Evolutionary conservation across 2,329 filamentous ascomycete species (phyloP), one percentile per base, ranked within the genome.

Genomic region (Calonectria multiphialidica): DNA sequence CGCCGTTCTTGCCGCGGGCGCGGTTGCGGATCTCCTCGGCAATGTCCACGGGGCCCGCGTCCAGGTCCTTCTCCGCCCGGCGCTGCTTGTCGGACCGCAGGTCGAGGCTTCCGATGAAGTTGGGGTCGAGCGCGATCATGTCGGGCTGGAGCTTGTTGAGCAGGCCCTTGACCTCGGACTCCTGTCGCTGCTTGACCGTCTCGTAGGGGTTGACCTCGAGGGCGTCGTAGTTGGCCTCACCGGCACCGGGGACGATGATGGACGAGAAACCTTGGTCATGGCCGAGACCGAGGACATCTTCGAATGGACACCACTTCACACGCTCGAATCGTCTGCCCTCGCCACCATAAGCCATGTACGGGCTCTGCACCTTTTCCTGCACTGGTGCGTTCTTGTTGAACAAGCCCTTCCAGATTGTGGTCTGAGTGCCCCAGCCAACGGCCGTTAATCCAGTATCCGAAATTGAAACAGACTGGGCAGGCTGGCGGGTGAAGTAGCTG

Each of bases 171-270:
- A 99, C 95, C 84, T 99, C 97, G 63, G 90, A 90, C 84, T 99
- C 97, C 84, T 97, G 96, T 79, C 97, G 91, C 86, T 98, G 96
- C 86, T 97, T 97, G 80, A 88, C 90, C 66, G 93, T 98, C 86
- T 98, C 97, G 89, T 96, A 98, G 40, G 97, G 97, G 87, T 99
- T 99, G 78, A 93, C 89, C 84, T 99, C 97, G 66, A 98, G 88
- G 3, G 95, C 94, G 83, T 99, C 97, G 82, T 94, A 98, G 89
- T 98, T 98, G 82, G 97, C 92, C 84, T 99, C 97, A 74, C 97
- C 97, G n/a, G 96, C 94, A 59, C 97, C 97, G 9, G 97, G 97
- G 2, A 98, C 92, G 77, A 99, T 91, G 81, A 98, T 91, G 68
- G 93, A 97, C 18, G 93, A 94, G 86, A 98, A 98, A 16, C 97